A percentile compares a stretch with the other conserved stretches of the same genome.
These are phyloP conservation scores for Tremella yokohamensis DNA, from an alignment of 768 basidiomycete genomes.

Conservation along the genomic window DNA sequence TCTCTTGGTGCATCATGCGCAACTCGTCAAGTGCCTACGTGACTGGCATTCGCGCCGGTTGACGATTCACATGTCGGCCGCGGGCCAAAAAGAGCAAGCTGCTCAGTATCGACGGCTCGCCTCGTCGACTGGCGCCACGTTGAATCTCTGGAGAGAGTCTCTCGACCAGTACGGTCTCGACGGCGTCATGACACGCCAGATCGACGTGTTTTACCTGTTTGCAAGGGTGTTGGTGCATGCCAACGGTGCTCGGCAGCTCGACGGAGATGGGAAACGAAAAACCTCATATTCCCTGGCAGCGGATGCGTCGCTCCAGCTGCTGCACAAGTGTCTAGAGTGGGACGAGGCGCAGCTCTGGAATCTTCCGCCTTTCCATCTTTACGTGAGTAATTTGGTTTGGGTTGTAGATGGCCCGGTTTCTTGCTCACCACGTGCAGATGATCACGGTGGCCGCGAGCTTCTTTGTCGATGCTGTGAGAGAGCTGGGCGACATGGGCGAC, in stretches of 20 bases:
- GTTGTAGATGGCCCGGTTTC: neutral
- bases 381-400: neutral
- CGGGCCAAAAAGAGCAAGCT: neutral
- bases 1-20: slow-evolving; percentile 21
- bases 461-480: slow-evolving; percentile 4
- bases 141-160: slow-evolving; percentile 1
- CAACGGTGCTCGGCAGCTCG: neutral
- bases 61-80: slow-evolving; percentile 2
- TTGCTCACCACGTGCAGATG: neutral
- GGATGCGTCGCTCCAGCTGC: neutral
- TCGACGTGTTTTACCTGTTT: slow-evolving; percentile 1
- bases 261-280: neutral
- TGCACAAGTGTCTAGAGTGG: neutral
- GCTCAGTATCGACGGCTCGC: neutral
- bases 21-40: slow-evolving; percentile 14
- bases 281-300: neutral
- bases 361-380: slow-evolving; percentile 3
- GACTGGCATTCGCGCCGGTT: slow-evolving; percentile 8
- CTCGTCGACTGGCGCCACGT: neutral
- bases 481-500: neutral
- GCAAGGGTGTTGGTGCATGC: neutral
- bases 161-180: neutral
- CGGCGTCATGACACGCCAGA: neutral
- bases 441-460: neutral
- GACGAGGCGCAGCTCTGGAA: neutral